Conservation (phyloP, 1,139 yeast species). For the Taphrina deformans region DNA sequence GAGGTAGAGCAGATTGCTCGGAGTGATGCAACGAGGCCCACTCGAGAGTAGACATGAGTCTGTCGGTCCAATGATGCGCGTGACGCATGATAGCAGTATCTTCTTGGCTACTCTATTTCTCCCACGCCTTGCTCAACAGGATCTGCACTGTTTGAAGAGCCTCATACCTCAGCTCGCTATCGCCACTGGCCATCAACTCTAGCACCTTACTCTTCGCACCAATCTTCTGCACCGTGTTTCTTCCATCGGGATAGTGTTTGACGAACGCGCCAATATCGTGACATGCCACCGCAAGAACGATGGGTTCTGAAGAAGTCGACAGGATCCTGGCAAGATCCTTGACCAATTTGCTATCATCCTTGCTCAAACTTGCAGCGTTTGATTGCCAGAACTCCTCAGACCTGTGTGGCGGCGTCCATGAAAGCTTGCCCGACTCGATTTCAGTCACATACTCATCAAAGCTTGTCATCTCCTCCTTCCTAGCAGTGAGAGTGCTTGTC, state of each 20-base stretch:
- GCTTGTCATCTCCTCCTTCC: slow-evolving; percentile 77
- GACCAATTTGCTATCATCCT: slow-evolving; percentile 66
- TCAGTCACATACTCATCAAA: slow-evolving; percentile 91
- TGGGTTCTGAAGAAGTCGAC: slow-evolving; percentile 43
- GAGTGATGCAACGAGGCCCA: no score
- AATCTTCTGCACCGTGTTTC: slow-evolving; percentile 51
- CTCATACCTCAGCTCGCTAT: slow-evolving; percentile 87
- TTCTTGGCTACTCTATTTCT: slow-evolving; percentile 15
- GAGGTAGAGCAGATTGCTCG: no score
- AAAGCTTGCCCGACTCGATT: slow-evolving; percentile 69
- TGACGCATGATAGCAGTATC: no score
- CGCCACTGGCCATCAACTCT: slow-evolving; percentile 78
- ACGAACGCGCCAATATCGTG: slow-evolving; percentile 77
- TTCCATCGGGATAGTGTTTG: slow-evolving; percentile 60
- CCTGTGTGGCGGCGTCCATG: slow-evolving; percentile 93
- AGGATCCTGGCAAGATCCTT: slow-evolving; percentile 54
- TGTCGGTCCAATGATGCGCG: no score
- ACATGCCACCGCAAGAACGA: slow-evolving; percentile 57
- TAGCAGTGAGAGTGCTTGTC: slow-evolving; percentile 61
- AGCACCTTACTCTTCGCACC: slow-evolving; percentile 75
- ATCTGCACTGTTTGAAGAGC: slow-evolving; percentile 93
- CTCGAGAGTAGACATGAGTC: no score
- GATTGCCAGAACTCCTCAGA: slow-evolving; percentile 88
- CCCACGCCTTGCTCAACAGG: slow-evolving; percentile 71
- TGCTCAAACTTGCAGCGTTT: slow-evolving; percentile 72